Evolutionary conservation across 805 yeast genomes (phyloP), one percentile per base, ranked within the genome.

Genomic region (Nematodospora valgi): DNA sequence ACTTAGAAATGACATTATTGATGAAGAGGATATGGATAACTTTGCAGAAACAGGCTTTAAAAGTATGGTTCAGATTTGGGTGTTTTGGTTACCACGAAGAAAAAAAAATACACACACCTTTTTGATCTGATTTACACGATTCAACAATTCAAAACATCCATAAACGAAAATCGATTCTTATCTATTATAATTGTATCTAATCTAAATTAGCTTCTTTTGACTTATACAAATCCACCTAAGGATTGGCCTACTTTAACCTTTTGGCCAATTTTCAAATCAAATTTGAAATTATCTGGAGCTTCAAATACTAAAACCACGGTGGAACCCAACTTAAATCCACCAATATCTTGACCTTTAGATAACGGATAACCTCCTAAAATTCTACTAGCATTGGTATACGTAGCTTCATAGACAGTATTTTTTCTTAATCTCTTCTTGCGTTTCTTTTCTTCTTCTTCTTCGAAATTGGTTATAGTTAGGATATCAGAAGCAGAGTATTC

Each of bases 261-360:
- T 47, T 87, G 81, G n/a, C 94, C 94, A 11, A 74, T 72, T 30
- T 72, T 65, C 29, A 88, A 72, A 23, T 73, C 64, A 52, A 88
- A 93, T 50, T 76, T 61, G 58, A 91, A 93, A 41, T 72, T 66
- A 38, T 72, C 74, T 17, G 98, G 98, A 2, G 97, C 98, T 63
- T 93, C 98, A 61, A 93, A 93, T 15, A 91, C 94, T 44, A 93
- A 69, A 12, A 93, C 98, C n/a, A 93, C 93, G 0, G 99, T 93
- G 19, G 95, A 83, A 0, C 99, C 99, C 35, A 93, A 70, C 67
- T 85, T 85, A 64, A 93, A 93, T 0, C 98, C 98, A 27, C 99
- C 99, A 74, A 93, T 84, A 60, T 93, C 96, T 51, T 86, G 85
- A 26, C 98, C 98, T 61, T 86, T 87, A 14, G 76, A 67, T 33